Evolutionary conservation across 495 filamentous ascomycete genomes (phyloP), one percentile per base, ranked within the genome.

Genomic region (Neurospora sp.): DNA sequence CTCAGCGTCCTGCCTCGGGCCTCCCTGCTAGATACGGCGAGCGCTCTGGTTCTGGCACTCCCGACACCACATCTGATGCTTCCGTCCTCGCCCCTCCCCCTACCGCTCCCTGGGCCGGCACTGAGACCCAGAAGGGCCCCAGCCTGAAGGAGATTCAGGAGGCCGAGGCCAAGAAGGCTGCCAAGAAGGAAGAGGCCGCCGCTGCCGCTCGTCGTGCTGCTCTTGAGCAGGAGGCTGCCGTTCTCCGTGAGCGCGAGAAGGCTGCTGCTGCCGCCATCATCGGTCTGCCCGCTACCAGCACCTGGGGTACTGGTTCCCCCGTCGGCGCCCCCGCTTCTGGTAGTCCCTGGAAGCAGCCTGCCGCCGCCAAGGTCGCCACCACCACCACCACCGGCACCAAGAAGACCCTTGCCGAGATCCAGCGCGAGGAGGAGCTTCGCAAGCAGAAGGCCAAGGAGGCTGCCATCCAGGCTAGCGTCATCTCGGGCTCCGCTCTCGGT

Each of bases 71-170:
- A 2, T 80, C 81, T 18, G 83, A 83, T 5, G 80, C 77, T 7
- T 80, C 80, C 2, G 74, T 82, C 8, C 76, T 83, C 14, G 84
- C 84, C 35, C 82, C 84, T 10, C 86, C 93, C 4, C 91, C 93
- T 3, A 85, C 97, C 69, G 96, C 96, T 2, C 96, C 96, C 1
- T 99, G 96, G 96, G 96, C 96, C 6, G 85, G 88, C 27, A 75
- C 77, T 14, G 94, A 94, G 78, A 81, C 89, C 23, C 89, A 92
- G 39, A 98, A 93, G 84, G 94, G 93, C 0, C 96, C 95, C 4
- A 97, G 95, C 72, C 86, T 99, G 72, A 98, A 93, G 83, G 95
- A 99, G 78, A 99, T 99, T 46, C 96, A 99, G 79, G 96, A 97
- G 82, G 89, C 93, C 35, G 96, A 99, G 81, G 95, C 96, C 42